Percentiles rank a stretch among this genome's conserved stretches.
These are phyloP conservation scores for Leccinum truebloodii DNA, from an alignment of 768 basidiomycete genomes.

Conservation along the genomic window DNA sequence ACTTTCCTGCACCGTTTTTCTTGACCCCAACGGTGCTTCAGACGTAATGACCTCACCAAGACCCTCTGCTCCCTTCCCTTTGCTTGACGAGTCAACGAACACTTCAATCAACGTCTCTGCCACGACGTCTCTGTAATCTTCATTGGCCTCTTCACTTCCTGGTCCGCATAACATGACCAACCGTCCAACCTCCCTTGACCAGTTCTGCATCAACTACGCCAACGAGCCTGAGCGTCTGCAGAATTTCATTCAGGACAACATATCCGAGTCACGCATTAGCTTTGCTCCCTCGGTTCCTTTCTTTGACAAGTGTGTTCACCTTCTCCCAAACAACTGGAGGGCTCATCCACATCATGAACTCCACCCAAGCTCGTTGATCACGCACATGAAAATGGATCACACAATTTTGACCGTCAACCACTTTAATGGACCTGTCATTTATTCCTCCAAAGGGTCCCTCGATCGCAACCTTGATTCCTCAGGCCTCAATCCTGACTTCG, in stretches of 20 bases:
- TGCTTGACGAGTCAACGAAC: constrained; percentile 87
- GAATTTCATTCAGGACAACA: constrained; percentile 71
- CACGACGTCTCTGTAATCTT: constrained; percentile 91
- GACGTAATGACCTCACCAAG: constrained; percentile 92
- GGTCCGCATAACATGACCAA: constrained; percentile 89
- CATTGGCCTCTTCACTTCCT: constrained; percentile 91
- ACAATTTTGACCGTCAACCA: constrained; percentile 95
- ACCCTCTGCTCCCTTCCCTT: constrained; percentile 93
- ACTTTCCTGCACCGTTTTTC: constrained; percentile 86
- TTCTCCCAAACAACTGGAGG: constrained; percentile 89
- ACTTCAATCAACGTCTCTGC: constrained; percentile 94
- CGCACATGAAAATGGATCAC: constrained; percentile 85
- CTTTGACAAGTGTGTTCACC: constrained; percentile 89
- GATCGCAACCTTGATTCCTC: constrained; percentile 80
- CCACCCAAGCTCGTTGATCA: constrained; percentile 80
- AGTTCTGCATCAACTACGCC: constrained; percentile 95
- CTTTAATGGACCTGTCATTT: constrained; percentile 88
- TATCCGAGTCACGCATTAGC: constrained; percentile 78
- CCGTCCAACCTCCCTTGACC: constrained; percentile 89
- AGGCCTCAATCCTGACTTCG: constrained; percentile 84
- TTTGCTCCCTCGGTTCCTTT: constrained; percentile 72
- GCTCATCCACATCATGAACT: constrained; percentile 93
- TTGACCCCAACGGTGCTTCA: constrained; percentile 91
- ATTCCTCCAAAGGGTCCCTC: constrained; percentile 88
- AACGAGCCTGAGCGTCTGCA: constrained; percentile 77